Conservation (phyloP, 2,329 filamentous ascomycete species). For the Chaetothyriales sp. region DNA sequence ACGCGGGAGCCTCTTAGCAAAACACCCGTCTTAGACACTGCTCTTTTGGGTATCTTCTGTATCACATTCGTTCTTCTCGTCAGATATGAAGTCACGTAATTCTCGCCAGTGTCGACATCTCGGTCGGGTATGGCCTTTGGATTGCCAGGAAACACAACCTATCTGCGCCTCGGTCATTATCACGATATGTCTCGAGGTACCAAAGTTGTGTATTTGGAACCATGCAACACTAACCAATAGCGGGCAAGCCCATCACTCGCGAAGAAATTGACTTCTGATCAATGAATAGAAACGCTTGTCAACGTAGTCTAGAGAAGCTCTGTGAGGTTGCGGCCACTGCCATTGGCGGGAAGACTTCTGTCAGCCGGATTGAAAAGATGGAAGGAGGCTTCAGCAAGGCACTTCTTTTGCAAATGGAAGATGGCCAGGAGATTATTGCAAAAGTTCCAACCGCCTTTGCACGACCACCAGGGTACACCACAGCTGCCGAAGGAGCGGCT, state of each 20-base stretch:
- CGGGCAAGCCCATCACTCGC: background rate
- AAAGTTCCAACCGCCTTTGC: slow-evolving; percentile 23
- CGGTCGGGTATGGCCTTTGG: no score
- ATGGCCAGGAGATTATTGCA: slow-evolving; percentile 22
- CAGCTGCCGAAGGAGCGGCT: slow-evolving; percentile 22
- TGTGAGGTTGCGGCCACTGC: background rate
- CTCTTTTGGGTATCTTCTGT: no score
- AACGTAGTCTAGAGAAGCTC: background rate
- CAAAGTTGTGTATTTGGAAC: no score
- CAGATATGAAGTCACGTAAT: no score
- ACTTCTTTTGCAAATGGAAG: slow-evolving; percentile 19
- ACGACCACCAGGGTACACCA: slow-evolving; percentile 19
- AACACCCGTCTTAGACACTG: no score
- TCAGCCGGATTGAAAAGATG: background rate
- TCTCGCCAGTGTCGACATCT: no score
- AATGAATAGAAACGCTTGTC: background rate
- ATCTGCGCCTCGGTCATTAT: no score
- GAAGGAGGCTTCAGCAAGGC: slow-evolving; percentile 25
- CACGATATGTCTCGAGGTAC: no score
- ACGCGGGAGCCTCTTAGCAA: no score
- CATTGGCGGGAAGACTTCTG: background rate
- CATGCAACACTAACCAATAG: no score
- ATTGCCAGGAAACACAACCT: no score
- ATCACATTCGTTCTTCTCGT: no score
- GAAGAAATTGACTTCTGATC: background rate